Evolutionary conservation across 768 basidiomycete species (phyloP), one percentile per base, ranked within the genome.

Genomic region (Xerocomellus amylosporus): DNA sequence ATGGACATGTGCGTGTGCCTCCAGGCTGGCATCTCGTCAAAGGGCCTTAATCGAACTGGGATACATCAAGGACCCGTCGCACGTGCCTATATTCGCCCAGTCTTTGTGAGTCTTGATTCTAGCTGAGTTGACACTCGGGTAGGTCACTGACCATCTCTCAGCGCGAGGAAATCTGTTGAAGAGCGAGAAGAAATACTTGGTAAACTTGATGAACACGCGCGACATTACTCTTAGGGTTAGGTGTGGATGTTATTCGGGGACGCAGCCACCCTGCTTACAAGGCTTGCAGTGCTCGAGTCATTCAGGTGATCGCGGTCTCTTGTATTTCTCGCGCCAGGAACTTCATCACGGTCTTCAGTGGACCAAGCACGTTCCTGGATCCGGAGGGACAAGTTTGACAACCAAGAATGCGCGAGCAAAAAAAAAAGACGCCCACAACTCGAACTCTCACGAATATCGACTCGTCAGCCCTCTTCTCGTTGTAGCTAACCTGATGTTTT

Each of bases 1-100:
- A 49, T n/a, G 43, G 44, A 53, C 49, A 45, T 19, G 41, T 53
- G 39, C 8, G 17, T 26, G 36, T 41, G 13, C 28, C 22, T 34
- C 9, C 38, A 90, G 87, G 58, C 69, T 87, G 39, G 67, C 70
- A 10, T 73, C 74, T 12, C 79, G 87, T 14, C 79, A 82, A 63
- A 72, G 73, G 42, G 88, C 87, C 1, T 74, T 90, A 51, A 74
- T 89, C 46, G 82, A 79, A 26, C 72, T 85, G 3, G 85, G 82
- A 10, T 76, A 84, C 67, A 81, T 90, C 61, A 75, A 74, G 46
- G 69, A 71, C 33, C 75, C 80, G 7, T 71, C 70, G 12, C 79
- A 87, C 40, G 68, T 87, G 4, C 71, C 81, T 2, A 58, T 62
- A 4, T 90, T 89, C 63, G 88, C 87, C 8, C 75, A 77, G 51